These are phyloP conservation scores for Cylindrotheca fusiformis DNA, from an alignment of 108 stramenopile genomes.

Conservation along the genomic window DNA sequence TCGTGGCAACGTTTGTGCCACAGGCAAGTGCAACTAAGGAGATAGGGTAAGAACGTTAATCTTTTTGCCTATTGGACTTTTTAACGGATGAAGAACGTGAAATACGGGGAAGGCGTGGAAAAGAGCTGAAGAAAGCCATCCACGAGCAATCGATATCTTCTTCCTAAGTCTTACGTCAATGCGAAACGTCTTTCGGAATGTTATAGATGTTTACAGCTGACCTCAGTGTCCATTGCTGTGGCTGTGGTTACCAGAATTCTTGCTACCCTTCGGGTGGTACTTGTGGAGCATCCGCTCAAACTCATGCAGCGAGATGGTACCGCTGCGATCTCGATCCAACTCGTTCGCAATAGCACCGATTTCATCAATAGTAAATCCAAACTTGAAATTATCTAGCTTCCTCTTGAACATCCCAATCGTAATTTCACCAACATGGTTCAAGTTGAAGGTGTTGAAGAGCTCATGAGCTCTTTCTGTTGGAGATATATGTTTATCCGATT, in stretches of 20 bases:
- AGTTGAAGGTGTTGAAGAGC: slow-evolving; percentile 36
- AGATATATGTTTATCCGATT: slow-evolving; percentile 18
- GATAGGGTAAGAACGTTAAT: too few relatives aligned
- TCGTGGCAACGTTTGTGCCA: slow-evolving; percentile 45
- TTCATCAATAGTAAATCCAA: slow-evolving; percentile 32
- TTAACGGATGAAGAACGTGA: too few relatives aligned
- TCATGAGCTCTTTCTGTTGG: slow-evolving; percentile 18
- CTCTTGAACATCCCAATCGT: slow-evolving; percentile 34
- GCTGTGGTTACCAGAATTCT: too few relatives aligned
- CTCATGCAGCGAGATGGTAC: slow-evolving; percentile 19
- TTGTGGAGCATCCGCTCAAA: slow-evolving; percentile 26
- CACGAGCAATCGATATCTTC: too few relatives aligned
- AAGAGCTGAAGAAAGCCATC: too few relatives aligned
- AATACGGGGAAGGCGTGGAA: too few relatives aligned
- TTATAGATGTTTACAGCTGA: too few relatives aligned
- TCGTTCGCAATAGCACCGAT: slow-evolving; percentile 30
- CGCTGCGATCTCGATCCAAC: slow-evolving; percentile 31
- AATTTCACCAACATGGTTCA: slow-evolving; percentile 20
- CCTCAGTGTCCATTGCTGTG: too few relatives aligned
- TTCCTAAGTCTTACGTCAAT: too few relatives aligned
- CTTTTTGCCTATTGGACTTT: too few relatives aligned
- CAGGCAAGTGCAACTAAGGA: too few relatives aligned
- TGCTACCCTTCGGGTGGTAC: background rate
- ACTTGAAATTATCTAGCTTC: slow-evolving; percentile 25
- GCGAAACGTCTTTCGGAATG: too few relatives aligned